Percentiles rank a stretch among this genome's conserved stretches.
Conservation (phyloP, 805 yeast genomes). For the Starmerella riodocensis region DNA sequence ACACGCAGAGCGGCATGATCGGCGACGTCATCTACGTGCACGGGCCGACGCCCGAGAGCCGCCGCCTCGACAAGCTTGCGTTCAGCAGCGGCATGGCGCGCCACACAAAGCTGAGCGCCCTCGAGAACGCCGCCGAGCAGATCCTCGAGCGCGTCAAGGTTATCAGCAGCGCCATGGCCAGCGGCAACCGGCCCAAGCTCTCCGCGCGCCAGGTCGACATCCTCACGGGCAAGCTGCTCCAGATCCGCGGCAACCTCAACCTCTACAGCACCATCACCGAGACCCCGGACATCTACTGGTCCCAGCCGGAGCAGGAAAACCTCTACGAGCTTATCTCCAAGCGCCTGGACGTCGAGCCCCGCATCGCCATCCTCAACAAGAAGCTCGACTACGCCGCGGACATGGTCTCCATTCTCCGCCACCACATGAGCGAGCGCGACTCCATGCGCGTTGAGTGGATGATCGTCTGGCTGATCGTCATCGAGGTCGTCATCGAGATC, state of each 20-base stretch:
- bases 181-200: slow-evolving; percentile 41
- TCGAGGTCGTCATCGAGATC: slow-evolving; percentile 73
- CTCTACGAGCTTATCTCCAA: slow-evolving; percentile 60
- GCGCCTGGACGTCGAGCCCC: slow-evolving; percentile 58
- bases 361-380: slow-evolving; percentile 67
- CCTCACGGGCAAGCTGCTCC: slow-evolving; percentile 60
- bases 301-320: slow-evolving; percentile 71
- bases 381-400: slow-evolving; percentile 86
- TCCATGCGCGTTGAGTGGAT: slow-evolving; percentile 76
- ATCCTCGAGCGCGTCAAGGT: slow-evolving; percentile 50
- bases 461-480: slow-evolving; percentile 65
- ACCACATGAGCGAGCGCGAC: slow-evolving; percentile 62
- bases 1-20: slow-evolving; percentile 36
- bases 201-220: slow-evolving; percentile 42
- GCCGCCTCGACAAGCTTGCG: slow-evolving; percentile 66
- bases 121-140: slow-evolving; percentile 59
- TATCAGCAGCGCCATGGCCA: slow-evolving; percentile 52
- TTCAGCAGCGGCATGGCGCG: slow-evolving; percentile 79
- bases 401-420: slow-evolving; percentile 64
- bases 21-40: slow-evolving; percentile 64
- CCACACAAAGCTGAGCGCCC: slow-evolving; percentile 69
- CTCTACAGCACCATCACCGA: slow-evolving; percentile 79
- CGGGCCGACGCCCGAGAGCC: slow-evolving; percentile 35
- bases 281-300: slow-evolving; percentile 89
- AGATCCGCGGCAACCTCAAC: slow-evolving; percentile 70